Evolutionary conservation across 768 basidiomycete species (phyloP), one percentile per base, ranked within the genome.

Genomic region (Obba rivulosa): DNA sequence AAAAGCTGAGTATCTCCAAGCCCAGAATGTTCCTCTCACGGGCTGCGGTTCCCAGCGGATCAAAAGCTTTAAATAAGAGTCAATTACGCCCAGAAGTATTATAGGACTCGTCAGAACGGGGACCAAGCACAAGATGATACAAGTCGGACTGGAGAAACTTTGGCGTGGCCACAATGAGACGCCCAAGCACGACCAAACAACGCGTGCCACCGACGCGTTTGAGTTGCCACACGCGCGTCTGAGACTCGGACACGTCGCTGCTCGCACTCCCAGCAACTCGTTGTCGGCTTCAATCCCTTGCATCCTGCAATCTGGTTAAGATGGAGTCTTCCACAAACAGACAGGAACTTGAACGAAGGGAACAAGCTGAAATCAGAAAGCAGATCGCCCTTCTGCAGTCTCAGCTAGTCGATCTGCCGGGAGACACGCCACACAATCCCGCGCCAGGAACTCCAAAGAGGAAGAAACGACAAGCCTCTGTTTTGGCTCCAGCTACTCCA

Each of bases 341-440:
- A 34, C 50, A 49, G 38, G 11, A 37, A 3, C 11, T 28, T 5
- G 57, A 57, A 14, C 18, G 46, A 34, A 38, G 46, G 23, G 71
- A 60, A 45, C 78, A 82, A 47, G 71, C 69, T 36, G 73, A 77
- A 34, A 63, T 88, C 11, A 67, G 71, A 36, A 66, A 62, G 14
- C 72, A 86, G 52, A 87, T 88, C 41, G 73, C 75, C 0, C 53
- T 54, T 0, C 65, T 88, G 21, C 75, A 86, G 50, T 69, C 77
- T 0, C 76, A 84, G 60, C 73, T 86, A 17, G 56, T 57, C 13
- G 66, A 71, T 41, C 28, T 31, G 28, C 71, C 10, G 48, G 56
- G 41, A 25, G 55, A 42, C 37, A 48, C 39, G 36, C 48, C 22
- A 1, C 34, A 37, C 7, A 31, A 44, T 48, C 44, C 41, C 36